Percentiles rank a stretch among this genome's conserved stretches.
phyloP scores from a whole-genome alignment of 2,329 filamentous ascomycete species.

The Taxawa tesnikishii region DNA sequence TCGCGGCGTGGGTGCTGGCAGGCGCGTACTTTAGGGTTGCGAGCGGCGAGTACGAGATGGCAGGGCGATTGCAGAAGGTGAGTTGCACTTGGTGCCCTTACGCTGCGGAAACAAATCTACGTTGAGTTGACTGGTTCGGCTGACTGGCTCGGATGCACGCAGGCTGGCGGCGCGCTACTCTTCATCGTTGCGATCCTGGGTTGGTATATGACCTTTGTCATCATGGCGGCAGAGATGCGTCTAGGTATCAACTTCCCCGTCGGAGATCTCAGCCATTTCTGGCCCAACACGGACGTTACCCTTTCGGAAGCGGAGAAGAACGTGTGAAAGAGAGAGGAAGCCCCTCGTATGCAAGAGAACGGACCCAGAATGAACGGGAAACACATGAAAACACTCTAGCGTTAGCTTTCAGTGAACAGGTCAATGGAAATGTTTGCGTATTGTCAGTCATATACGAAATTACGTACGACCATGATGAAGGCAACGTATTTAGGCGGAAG shows the following conservation, averaged over 20 bases:
- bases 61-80: conserved; percentile 34
- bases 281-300: conserved; percentile 18
- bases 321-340: conserved; percentile 7
- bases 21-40: conserved; percentile 38
- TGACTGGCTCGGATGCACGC: not conserved
- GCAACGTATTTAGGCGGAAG: too few species aligned
- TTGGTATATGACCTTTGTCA: conserved; percentile 42
- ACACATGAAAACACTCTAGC: too few species aligned
- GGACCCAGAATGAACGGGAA: too few species aligned
- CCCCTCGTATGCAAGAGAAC: too few species aligned
- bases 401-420: too few species aligned
- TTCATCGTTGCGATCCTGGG: conserved; percentile 37
- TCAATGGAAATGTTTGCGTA: too few species aligned
- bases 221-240: conserved; percentile 42
- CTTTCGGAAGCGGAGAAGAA: conserved; percentile 14
- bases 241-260: conserved; percentile 37
- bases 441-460: too few species aligned
- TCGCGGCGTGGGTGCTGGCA: conserved; percentile 32
- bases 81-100: too few species aligned
- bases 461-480: too few species aligned
- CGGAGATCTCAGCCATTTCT: conserved; percentile 38
- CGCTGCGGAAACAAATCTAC: too few species aligned
- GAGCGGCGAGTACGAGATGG: conserved; percentile 29
- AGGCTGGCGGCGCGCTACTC: conserved; percentile 24
- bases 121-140: too few species aligned